These are phyloP conservation scores for Coniochaeta sp. DNA, from an alignment of 2,329 filamentous ascomycete species.

Conservation along the genomic window DNA sequence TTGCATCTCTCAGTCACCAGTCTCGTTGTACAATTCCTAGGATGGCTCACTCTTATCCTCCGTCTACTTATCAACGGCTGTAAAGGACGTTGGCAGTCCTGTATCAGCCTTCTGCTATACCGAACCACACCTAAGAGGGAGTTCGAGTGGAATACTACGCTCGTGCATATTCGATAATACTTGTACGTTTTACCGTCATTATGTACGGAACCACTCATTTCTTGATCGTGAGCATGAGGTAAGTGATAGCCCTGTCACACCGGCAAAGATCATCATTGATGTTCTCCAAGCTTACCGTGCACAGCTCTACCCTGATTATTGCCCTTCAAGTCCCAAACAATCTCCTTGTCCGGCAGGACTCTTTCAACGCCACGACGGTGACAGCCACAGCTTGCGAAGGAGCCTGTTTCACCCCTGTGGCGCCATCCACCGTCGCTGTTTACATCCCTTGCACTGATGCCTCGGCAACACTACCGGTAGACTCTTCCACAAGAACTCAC, in stretches of 20 bases:
- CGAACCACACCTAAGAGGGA: neutral
- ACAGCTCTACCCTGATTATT: neutral
- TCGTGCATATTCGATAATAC: neutral
- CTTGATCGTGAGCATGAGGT: slow-evolving; percentile 1
- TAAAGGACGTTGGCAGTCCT: too few species aligned
- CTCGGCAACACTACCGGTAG: neutral
- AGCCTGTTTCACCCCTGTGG: neutral
- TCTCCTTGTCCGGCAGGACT: neutral
- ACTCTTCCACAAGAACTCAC: neutral
- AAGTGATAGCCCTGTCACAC: neutral
- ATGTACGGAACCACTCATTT: slow-evolving; percentile 4
- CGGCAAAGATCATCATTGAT: neutral
- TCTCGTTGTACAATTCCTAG: too few species aligned
- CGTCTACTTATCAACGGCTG: too few species aligned
- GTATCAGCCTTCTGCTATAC: too few species aligned
- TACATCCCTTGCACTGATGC: neutral
- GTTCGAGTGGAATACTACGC: neutral
- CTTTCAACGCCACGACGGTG: slow-evolving; percentile 3
- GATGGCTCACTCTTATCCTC: too few species aligned
- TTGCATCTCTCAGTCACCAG: neutral
- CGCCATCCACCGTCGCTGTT: slow-evolving; percentile 2
- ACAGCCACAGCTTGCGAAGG: slow-evolving; percentile 8
- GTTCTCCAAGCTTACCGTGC: neutral
- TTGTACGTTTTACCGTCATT: neutral
- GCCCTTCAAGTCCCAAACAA: neutral